A percentile compares a stretch with the other conserved stretches of the same genome.
phyloP scores from a whole-genome alignment of 768 basidiomycete species.

The Podaxis carcinomalis region DNA sequence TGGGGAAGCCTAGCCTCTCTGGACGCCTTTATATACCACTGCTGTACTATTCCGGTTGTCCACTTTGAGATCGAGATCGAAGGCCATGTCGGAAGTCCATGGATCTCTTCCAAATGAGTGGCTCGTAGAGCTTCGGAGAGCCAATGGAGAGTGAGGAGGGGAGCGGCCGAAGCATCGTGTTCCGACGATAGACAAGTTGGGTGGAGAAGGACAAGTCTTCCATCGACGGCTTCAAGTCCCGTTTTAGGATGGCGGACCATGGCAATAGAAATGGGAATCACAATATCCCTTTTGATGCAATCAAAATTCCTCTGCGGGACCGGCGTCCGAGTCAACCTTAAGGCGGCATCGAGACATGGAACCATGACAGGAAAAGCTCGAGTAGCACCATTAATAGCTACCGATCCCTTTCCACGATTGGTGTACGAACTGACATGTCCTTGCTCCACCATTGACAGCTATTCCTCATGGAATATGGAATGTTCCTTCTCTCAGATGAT shows the following conservation, averaged over 20 bases:
- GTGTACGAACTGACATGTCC: no score
- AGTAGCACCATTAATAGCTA: no score
- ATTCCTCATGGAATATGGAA: no score
- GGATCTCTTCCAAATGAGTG: background rate
- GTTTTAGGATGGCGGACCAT: slow-evolving; percentile 2
- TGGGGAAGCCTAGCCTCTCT: background rate
- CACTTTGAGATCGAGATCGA: background rate
- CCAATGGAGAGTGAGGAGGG: background rate
- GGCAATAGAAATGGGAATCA: background rate
- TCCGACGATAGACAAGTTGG: background rate
- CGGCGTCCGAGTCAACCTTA: background rate
- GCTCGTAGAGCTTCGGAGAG: background rate
- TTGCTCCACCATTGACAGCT: no score
- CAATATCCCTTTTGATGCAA: background rate
- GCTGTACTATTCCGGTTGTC: background rate
- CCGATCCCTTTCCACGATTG: no score
- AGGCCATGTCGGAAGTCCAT: background rate
- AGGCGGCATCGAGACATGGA: no score
- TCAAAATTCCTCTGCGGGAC: background rate
- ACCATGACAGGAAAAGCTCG: no score
- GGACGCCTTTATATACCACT: slow-evolving; percentile 3
- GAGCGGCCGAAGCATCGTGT: background rate
- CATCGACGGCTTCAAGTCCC: background rate
- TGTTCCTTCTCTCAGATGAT: background rate
- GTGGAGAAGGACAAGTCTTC: no score